These are phyloP conservation scores for Heliamphora pulchella DNA, from an alignment of 179 eudicot genomes.

Conservation along the genomic window DNA sequence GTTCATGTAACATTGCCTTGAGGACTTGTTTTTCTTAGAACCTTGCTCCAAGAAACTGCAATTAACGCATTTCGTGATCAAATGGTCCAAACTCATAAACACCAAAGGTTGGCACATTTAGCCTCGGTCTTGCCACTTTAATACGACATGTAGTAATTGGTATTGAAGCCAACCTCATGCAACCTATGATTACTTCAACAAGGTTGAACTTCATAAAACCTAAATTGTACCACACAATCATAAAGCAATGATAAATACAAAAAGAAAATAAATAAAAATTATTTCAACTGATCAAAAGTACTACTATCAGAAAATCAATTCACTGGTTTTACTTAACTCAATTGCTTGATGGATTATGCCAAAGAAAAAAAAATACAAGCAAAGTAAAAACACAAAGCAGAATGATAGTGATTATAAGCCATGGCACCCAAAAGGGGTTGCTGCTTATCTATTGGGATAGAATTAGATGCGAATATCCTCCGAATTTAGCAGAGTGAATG, in stretches of 20 bases:
- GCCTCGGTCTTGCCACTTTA: not conserved
- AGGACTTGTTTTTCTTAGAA: not conserved
- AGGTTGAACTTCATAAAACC: not conserved
- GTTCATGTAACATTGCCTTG: too few species aligned
- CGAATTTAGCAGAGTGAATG: too few species aligned
- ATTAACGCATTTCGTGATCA: not conserved
- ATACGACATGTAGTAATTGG: not conserved
- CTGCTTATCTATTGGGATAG: too few species aligned
- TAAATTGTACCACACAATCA: not conserved
- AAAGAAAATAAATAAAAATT: not conserved
- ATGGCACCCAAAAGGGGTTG: not conserved
- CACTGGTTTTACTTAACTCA: not conserved
- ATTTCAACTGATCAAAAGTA: not conserved
- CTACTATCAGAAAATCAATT: not conserved
- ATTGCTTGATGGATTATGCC: not conserved
- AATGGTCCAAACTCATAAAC: not conserved
- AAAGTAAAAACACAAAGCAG: not conserved
- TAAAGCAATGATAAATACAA: not conserved
- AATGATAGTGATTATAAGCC: not conserved
- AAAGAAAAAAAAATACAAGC: not conserved
- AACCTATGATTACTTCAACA: not conserved
- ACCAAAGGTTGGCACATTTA: not conserved
- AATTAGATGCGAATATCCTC: too few species aligned
- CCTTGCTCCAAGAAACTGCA: not conserved
- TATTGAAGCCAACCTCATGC: not conserved